Base-by-base conservation (phyloP, 2,329 filamentous ascomycete genomes). In the Stemphylium lycopersici region DNA sequence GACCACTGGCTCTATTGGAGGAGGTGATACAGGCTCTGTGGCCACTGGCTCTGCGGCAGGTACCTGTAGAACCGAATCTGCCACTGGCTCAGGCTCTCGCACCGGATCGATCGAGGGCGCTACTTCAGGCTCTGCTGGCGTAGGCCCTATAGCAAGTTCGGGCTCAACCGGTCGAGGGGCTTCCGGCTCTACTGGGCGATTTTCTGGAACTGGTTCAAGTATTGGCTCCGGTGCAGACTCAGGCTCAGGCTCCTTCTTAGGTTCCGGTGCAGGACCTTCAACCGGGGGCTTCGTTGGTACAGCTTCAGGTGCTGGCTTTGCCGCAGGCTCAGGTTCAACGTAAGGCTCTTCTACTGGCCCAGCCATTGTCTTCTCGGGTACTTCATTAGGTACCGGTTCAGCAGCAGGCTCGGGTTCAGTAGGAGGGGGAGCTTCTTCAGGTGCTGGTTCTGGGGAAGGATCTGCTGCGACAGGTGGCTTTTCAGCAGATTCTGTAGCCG, bases 21-120 rank as follows among this genome's bases (percentile, higher is more conserved):
- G 12, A 11, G 49, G 36, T 40, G 38, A 22, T 38, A 41, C 20
- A 31, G 48, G 48, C 42, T 31, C 48, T 16, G 41, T 46, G 7
- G 33, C 37, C 10, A 42, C 37, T 29, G 52, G 47, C 15, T 45
- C 31, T 51, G 15, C 15, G 26, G 50, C 44, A 22, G 51, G 51
- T 8, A 50, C 34, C n/a, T 39, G 33, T 16, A 50, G 29, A 31
- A 36, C 33, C 33, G 48, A 41, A 31, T 51, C 52, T 20, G 41
- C 16, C 32, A 11, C 38, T 12, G 38, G 34, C 20, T 10, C 16
- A 31, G 38, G 22, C 11, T 38, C 38, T 20, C 42, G 15, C 8
- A 5, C 20, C 40, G 45, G 11, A 13, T 11, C 40, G 6, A 12
- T 12, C n/a, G 41, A 24, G 29, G 7, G 20, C 10, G 36, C 4